These are phyloP conservation scores for Cercophora sp. DNA, from an alignment of 495 filamentous ascomycete genomes.

Conservation along the genomic window DNA sequence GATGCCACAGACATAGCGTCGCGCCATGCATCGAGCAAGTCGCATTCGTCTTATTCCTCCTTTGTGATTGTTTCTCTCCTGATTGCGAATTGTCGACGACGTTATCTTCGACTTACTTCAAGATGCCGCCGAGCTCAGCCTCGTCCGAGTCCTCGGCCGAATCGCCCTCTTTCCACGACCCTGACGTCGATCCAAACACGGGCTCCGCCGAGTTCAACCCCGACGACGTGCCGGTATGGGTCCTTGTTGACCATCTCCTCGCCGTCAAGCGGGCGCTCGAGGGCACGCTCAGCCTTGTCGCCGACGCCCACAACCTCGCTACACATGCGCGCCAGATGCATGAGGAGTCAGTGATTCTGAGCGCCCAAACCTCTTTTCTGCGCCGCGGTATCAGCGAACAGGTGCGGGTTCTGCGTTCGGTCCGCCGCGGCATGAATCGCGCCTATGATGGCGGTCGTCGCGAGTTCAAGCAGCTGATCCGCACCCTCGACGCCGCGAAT, in stretches of 20 bases:
- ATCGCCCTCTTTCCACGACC: slow-evolving; percentile 5
- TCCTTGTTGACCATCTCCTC: slow-evolving; percentile 75
- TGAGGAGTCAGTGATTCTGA: slow-evolving; percentile 74
- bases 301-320: slow-evolving; percentile 84
- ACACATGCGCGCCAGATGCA: slow-evolving; percentile 68
- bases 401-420: slow-evolving; percentile 59
- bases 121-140: slow-evolving; percentile 13
- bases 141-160: slow-evolving; percentile 7
- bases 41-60: background rate
- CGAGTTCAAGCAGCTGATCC: slow-evolving; percentile 57
- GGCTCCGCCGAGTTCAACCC: slow-evolving; percentile 20
- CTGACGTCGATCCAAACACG: slow-evolving; percentile 10
- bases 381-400: slow-evolving; percentile 70
- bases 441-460: slow-evolving; percentile 44
- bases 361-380: slow-evolving; percentile 73
- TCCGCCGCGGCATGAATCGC: slow-evolving; percentile 57
- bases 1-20: slow-evolving; percentile 6
- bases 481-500: slow-evolving; percentile 71
- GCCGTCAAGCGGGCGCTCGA: slow-evolving; percentile 86
- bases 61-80: background rate
- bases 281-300: slow-evolving; percentile 78
- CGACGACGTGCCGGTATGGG: slow-evolving; percentile 56
- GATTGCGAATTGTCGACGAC: background rate
- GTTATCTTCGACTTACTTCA: background rate
- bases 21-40: background rate